These are phyloP conservation scores for Miscanthus lutarioriparius DNA, from an alignment of 176 grass and related monocot genomes.

Conservation along the genomic window DNA sequence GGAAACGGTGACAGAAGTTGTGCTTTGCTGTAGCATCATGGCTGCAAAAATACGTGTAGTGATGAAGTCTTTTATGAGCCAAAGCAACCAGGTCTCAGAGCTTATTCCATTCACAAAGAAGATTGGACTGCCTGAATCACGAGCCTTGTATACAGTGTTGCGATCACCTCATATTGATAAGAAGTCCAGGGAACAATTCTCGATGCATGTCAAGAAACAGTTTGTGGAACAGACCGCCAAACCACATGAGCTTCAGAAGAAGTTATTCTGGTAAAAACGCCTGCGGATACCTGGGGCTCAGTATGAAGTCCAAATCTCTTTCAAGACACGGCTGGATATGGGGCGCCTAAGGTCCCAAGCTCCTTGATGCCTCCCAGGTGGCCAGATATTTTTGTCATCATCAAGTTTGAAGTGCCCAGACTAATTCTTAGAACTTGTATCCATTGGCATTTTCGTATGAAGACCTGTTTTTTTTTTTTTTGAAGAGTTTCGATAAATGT, in stretches of 20 bases:
- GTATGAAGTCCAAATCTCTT: conserved; percentile 46
- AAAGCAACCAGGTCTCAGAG: conserved; percentile 41
- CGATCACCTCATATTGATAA: conserved; percentile 75
- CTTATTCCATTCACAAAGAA: conserved; percentile 38
- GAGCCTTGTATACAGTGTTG: conserved; percentile 47
- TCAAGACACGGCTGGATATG: conserved; percentile 57
- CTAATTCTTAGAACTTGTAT: background rate
- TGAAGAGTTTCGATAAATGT: background rate
- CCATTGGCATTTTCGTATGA: background rate
- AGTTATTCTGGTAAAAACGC: conserved; percentile 65
- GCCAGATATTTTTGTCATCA: background rate
- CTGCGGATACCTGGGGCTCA: conserved; percentile 52
- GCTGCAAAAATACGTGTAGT: conserved; percentile 56
- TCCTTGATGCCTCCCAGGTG: background rate
- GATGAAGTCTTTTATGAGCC: conserved; percentile 55
- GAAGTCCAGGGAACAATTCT: conserved; percentile 70
- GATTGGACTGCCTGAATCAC: conserved; percentile 51
- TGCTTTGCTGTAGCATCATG: conserved; percentile 2
- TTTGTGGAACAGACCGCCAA: conserved; percentile 39
- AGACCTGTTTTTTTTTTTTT: too few relatives aligned
- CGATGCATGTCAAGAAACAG: conserved; percentile 50
- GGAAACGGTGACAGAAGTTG: background rate
- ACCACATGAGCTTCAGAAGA: conserved; percentile 35
- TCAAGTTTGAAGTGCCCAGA: background rate
- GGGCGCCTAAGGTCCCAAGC: background rate